Conservation (phyloP, 2,329 filamentous ascomycete species). For the Penicillium sp. region DNA sequence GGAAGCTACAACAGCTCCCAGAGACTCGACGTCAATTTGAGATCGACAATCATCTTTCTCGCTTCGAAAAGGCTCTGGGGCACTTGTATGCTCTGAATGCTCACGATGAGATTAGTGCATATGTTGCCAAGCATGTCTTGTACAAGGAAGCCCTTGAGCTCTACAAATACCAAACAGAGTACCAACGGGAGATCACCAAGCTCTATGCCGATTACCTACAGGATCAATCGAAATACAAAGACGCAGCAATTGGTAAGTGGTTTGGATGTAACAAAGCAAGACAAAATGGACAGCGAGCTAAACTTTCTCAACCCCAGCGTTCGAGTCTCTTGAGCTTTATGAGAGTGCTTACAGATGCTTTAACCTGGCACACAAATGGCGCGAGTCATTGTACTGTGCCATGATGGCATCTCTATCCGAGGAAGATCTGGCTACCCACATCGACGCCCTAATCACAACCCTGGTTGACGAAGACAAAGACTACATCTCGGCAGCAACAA, state of each 20-base stretch:
- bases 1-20: slow-evolving; percentile 73
- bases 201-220: slow-evolving; percentile 79
- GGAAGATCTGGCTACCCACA: slow-evolving; percentile 64
- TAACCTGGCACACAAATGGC: slow-evolving; percentile 81
- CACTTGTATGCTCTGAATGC: slow-evolving; percentile 71
- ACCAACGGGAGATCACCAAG: slow-evolving; percentile 65
- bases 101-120: slow-evolving; percentile 75
- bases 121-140: slow-evolving; percentile 74
- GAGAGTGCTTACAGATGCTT: slow-evolving; percentile 76
- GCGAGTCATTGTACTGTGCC: slow-evolving; percentile 80
- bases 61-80: slow-evolving; percentile 70
- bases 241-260: slow-evolving; percentile 67
- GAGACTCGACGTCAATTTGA: slow-evolving; percentile 70
- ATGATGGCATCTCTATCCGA: slow-evolving; percentile 63
- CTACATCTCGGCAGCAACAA: slow-evolving; percentile 72
- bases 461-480: slow-evolving; percentile 77
- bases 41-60: slow-evolving; percentile 83
- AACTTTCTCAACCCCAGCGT: slow-evolving; percentile 50
- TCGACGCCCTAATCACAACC: slow-evolving; percentile 71
- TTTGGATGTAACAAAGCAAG: neutral
- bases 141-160: slow-evolving; percentile 74
- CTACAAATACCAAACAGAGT: slow-evolving; percentile 75
- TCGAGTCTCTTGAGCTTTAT: slow-evolving; percentile 79
- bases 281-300: neutral
- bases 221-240: slow-evolving; percentile 70